Percentiles rank a stretch among this genome's conserved stretches.
Conservation (phyloP, 768 basidiomycete genomes). For the Tylopilus vinaceipallidus region DNA sequence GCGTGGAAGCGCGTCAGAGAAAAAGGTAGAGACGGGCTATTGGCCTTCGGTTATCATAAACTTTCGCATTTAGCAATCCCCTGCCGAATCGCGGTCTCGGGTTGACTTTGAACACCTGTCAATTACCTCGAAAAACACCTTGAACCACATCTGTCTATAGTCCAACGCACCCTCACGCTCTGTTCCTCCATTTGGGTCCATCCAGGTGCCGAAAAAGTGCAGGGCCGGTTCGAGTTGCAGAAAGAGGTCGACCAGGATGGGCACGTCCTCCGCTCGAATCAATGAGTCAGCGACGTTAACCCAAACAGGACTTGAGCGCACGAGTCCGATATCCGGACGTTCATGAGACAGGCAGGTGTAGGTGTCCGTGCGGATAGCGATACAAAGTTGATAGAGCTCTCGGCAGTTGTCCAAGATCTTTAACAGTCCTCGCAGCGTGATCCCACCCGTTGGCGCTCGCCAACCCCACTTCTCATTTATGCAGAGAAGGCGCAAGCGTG, state of each 20-base stretch:
- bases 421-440: neutral
- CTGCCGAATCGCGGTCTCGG: too few relatives aligned
- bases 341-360: neutral
- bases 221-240: neutral
- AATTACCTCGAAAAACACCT: too few relatives aligned
- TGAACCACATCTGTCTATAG: too few relatives aligned
- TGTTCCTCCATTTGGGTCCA: too few relatives aligned
- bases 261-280: neutral
- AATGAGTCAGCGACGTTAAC: neutral
- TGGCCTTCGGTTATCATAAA: too few relatives aligned
- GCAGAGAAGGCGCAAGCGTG: neutral
- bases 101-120: too few relatives aligned
- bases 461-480: neutral
- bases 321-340: neutral
- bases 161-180: too few relatives aligned
- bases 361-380: neutral
- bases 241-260: neutral
- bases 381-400: neutral
- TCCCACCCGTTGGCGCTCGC: neutral
- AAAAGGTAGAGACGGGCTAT: too few relatives aligned
- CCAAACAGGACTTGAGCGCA: too few relatives aligned
- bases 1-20: too few relatives aligned
- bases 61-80: too few relatives aligned
- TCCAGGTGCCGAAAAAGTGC: too few relatives aligned
- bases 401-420: neutral